These are phyloP conservation scores for Beauveria sp. DNA, from an alignment of 2,329 filamentous ascomycete species.

Conservation along the genomic window DNA sequence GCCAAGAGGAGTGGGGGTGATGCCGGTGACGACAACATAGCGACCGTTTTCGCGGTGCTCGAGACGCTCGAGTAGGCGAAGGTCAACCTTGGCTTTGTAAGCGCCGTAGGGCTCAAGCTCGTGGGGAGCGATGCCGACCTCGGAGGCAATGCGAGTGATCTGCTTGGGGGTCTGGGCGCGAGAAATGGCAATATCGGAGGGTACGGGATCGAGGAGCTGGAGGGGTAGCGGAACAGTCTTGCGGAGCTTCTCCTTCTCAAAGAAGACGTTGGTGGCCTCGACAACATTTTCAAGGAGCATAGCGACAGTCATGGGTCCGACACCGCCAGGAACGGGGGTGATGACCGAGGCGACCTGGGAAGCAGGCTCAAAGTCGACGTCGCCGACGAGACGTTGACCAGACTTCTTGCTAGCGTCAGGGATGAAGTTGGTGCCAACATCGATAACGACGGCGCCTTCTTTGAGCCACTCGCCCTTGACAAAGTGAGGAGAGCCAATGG, in stretches of 20 bases:
- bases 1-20: constrained; percentile 91
- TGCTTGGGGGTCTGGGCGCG: constrained; percentile 84
- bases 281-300: constrained; percentile 97
- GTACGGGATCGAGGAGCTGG: constrained; percentile 70
- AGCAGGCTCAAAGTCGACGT: constrained; percentile 86
- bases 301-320: constrained; percentile 97
- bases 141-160: constrained; percentile 74
- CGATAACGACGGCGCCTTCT: constrained; percentile 88
- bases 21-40: constrained; percentile 89
- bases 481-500: constrained; percentile 80
- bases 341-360: constrained; percentile 82
- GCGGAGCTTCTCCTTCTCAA: constrained; percentile 74
- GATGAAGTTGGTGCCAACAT: constrained; percentile 96
- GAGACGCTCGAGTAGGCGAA: constrained; percentile 72
- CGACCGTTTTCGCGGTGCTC: constrained; percentile 81
- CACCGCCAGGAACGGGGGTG: constrained; percentile 91
- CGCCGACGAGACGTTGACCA: constrained; percentile 83
- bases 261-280: constrained; percentile 72
- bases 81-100: constrained; percentile 91
- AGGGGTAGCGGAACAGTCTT: constrained; percentile 76
- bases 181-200: constrained; percentile 93
- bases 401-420: constrained; percentile 85
- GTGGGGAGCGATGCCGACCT: constrained; percentile 79
- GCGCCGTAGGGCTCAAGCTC: constrained; percentile 93
- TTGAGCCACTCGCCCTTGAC: constrained; percentile 96